Conservation (phyloP, 768 basidiomycete species). For the Boletus fagicola region DNA sequence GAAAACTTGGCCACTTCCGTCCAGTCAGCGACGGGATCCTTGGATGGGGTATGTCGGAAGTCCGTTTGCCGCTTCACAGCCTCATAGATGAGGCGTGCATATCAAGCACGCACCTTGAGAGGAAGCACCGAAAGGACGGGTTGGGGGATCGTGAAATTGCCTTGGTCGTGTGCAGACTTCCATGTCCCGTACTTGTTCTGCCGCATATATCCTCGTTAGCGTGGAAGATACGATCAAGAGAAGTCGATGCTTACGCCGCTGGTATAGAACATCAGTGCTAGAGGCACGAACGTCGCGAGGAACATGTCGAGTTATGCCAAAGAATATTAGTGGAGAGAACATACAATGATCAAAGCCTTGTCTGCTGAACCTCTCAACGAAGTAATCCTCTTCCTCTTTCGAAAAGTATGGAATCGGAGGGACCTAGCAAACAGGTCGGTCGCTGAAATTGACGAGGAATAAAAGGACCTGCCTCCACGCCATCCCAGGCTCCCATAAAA, state of each 20-base stretch:
- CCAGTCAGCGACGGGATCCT: constrained; percentile 51
- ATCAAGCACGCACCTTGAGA: constrained; percentile 30
- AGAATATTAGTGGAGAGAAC: constrained; percentile 20
- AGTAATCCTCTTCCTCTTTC: constrained; percentile 63
- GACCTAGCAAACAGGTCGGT: constrained; percentile 41
- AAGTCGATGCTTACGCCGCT: constrained; percentile 38
- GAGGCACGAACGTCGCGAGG: neutral
- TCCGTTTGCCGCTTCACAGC: neutral
- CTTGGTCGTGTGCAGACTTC: constrained; percentile 38
- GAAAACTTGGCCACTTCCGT: constrained; percentile 26
- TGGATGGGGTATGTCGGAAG: neutral
- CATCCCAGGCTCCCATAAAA: constrained; percentile 54
- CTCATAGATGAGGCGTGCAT: neutral
- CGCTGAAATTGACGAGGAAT: neutral
- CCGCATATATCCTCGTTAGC: constrained; percentile 1
- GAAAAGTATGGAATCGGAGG: constrained; percentile 61
- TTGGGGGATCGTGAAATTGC: constrained; percentile 42
- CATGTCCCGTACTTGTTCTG: constrained; percentile 42
- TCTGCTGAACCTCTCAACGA: constrained; percentile 56
- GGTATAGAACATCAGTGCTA: constrained; percentile 69
- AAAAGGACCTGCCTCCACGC: constrained; percentile 19
- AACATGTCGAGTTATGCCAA: neutral
- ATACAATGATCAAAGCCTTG: constrained; percentile 63
- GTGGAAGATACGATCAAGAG: neutral
- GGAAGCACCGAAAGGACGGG: constrained; percentile 43